phyloP scores from a whole-genome alignment of 768 basidiomycete genomes.

The Suillus luteus region DNA sequence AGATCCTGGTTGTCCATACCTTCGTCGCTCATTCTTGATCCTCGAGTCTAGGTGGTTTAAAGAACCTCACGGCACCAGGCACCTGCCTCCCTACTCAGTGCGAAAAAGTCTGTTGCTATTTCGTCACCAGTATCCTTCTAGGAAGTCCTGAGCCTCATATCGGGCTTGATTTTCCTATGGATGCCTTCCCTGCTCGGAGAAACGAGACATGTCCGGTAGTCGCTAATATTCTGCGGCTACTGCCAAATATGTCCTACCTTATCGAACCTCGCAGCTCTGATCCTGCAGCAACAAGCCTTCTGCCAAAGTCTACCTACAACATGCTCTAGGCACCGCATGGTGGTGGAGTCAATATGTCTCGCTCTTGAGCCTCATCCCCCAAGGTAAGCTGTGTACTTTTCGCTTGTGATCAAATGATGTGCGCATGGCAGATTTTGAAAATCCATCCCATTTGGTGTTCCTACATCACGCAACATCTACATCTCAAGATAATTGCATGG shows the following conservation, averaged over 20 bases:
- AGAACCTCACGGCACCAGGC: conserved; percentile 3
- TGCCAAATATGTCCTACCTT: too few species aligned
- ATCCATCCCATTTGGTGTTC: not conserved
- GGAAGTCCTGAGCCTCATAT: not conserved
- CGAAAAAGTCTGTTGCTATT: conserved; percentile 3
- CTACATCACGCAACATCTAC: not conserved
- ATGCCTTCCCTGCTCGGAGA: not conserved
- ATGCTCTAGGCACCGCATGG: not conserved
- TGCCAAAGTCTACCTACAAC: not conserved
- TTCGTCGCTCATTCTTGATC: not conserved
- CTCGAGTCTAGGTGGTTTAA: not conserved
- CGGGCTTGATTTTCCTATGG: not conserved
- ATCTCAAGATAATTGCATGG: not conserved
- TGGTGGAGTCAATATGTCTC: not conserved
- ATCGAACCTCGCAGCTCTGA: not conserved
- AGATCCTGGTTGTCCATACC: too few species aligned
- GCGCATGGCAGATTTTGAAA: not conserved
- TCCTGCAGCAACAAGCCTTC: not conserved
- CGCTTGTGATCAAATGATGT: not conserved
- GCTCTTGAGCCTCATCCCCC: not conserved
- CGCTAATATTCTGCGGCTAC: not conserved
- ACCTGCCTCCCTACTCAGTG: not conserved
- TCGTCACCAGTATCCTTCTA: not conserved
- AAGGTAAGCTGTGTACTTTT: not conserved
- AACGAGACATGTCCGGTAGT: not conserved